These are phyloP conservation scores for Fusarium stilboides DNA, from an alignment of 2,329 filamentous ascomycete genomes.

Conservation along the genomic window DNA sequence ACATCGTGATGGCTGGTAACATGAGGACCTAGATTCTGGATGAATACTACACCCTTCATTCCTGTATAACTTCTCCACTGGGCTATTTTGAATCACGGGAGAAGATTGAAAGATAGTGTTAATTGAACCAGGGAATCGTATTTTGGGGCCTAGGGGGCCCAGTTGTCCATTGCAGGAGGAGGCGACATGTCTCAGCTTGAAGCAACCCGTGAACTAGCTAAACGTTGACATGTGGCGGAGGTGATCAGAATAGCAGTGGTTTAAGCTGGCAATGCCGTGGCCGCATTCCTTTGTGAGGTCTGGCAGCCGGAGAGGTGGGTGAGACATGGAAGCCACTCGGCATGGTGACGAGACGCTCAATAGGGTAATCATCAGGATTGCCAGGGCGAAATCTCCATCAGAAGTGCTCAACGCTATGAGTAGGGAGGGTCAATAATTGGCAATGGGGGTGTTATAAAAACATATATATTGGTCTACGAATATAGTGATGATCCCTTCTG, in stretches of 20 bases:
- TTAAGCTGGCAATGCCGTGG: conserved; percentile 37
- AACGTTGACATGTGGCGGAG: conserved; percentile 35
- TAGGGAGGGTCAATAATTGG: conserved; percentile 29
- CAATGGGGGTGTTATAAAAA: conserved; percentile 18
- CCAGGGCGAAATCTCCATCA: conserved; percentile 14
- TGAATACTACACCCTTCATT: conserved; percentile 58
- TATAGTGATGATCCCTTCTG: not conserved
- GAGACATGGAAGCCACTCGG: conserved; percentile 47
- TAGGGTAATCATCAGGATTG: conserved; percentile 8
- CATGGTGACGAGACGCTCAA: conserved; percentile 2
- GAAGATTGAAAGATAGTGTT: conserved; percentile 27
- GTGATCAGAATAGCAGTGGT: conserved; percentile 21
- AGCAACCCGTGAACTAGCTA: conserved; percentile 16
- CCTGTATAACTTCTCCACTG: conserved; percentile 49
- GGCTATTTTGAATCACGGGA: conserved; percentile 43
- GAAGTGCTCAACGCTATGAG: conserved; percentile 11
- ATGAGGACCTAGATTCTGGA: conserved; percentile 27
- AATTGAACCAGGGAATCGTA: conserved; percentile 29
- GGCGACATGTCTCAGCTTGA: conserved; percentile 53
- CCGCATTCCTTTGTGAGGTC: conserved; percentile 50
- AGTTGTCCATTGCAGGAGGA: conserved; percentile 50
- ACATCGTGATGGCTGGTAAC: conserved; percentile 52
- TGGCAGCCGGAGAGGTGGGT: conserved; percentile 22
- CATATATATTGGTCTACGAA: conserved; percentile 28
- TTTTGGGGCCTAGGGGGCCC: conserved; percentile 15